These are phyloP conservation scores for Trichosporon sp. DNA, from an alignment of 1,284 basidiomycete species.

Conservation along the genomic window DNA sequence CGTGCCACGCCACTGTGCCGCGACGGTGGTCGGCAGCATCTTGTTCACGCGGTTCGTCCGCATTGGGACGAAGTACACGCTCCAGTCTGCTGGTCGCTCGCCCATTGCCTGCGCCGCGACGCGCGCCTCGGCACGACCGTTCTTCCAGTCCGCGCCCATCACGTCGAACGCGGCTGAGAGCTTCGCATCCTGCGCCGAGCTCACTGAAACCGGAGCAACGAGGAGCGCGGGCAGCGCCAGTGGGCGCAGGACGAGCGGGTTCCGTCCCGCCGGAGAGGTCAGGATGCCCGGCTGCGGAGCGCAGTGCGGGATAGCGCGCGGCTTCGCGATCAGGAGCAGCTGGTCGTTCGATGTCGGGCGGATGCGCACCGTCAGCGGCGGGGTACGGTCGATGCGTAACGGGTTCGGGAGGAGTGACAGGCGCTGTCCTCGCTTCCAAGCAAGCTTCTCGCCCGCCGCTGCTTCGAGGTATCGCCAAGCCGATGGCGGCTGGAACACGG, in stretches of 20 bases:
- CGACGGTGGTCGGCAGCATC: slow-evolving; percentile 25
- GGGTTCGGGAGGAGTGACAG: slow-evolving; percentile 25
- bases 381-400: slow-evolving; percentile 18
- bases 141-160: slow-evolving; percentile 38
- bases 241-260: slow-evolving; percentile 32
- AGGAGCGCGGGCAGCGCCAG: slow-evolving; percentile 38
- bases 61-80: slow-evolving; percentile 44
- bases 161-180: slow-evolving; percentile 27
- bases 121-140: slow-evolving; percentile 31
- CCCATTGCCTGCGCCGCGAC: slow-evolving; percentile 31
- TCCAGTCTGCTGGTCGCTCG: slow-evolving; percentile 35
- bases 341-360: slow-evolving; percentile 21
- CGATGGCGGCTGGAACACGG: slow-evolving; percentile 24
- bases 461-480: slow-evolving; percentile 27
- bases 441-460: slow-evolving; percentile 34
- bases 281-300: slow-evolving; percentile 21
- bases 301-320: slow-evolving; percentile 23
- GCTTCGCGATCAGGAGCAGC: slow-evolving; percentile 23
- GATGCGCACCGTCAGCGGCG: slow-evolving; percentile 29
- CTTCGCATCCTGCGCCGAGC: slow-evolving; percentile 33
- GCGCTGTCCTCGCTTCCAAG: slow-evolving; percentile 31
- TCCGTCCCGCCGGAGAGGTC: slow-evolving; percentile 4
- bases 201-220: slow-evolving; percentile 29
- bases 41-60: slow-evolving; percentile 15
- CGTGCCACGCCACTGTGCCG: slow-evolving; percentile 28